Base-by-base conservation (phyloP, 768 basidiomycete species). In the Serendipita indica region DNA sequence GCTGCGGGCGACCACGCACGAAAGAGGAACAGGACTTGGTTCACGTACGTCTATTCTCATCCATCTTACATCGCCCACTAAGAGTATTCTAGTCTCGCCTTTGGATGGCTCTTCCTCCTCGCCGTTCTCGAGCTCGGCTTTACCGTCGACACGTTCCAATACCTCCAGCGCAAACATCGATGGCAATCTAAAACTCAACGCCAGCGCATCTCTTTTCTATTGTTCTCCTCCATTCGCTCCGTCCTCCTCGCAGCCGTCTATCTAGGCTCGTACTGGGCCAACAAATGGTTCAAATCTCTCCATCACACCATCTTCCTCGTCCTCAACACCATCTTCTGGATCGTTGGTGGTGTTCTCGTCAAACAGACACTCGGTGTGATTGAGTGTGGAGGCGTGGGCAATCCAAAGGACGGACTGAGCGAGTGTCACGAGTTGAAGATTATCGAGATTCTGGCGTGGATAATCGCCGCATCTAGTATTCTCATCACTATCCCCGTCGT, bases 401-500 rank as follows among this genome's bases (percentile, higher is more conserved):
- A 13, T 13, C 6, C 22, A 13, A n/a, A 49, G 25, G 54, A 30
- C 12, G 30, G 30, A 14, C 54, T 57, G 14, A 57, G 28, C 32
- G 54, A 57, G 30, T 57, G 54, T 28, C 54, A 57, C 54, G 54
- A 57, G 54, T 30, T 57, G 7, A 57, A 57, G 54, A 57, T 57
- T 28, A 57, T 57, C 54, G 54, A 57, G 30, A 25, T 20, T 12
- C 54, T 57, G 12, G 20, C 54, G 14, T 57, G 54, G 54, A 28
- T 33, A 6, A 20, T 57, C 20, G 16, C 54, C 25, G 30, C 16
- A 13, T 25, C 28, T 13, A 12, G 7, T 13, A 28, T 57, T 22
- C 12, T 57, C 7, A 33, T 14, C 20, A 14, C 54, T 14, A 22
- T 57, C 5, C 54, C 54, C 32, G 22, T 57, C 32, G 28, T 57